phyloP scores from a whole-genome alignment of 306 rosid genomes.

The Luffa aegyptiaca region DNA sequence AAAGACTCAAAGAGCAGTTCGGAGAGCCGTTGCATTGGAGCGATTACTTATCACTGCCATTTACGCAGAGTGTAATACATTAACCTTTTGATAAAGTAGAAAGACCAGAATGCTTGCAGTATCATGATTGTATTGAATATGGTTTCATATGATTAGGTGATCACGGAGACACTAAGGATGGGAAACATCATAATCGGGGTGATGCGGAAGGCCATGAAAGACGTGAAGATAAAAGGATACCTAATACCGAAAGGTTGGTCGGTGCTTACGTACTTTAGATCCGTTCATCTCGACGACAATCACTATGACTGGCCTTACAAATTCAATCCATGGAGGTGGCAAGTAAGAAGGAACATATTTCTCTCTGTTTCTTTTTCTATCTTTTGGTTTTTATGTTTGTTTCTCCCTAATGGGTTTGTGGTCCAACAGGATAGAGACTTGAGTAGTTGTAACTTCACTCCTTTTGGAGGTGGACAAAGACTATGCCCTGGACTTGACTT shows the following conservation, averaged over 20 bases:
- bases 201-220: slow-evolving; percentile 83
- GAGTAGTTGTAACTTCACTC: slow-evolving; percentile 67
- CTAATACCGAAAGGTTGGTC: slow-evolving; percentile 86
- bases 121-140: too few species aligned
- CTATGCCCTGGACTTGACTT: slow-evolving; percentile 96
- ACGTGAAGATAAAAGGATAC: slow-evolving; percentile 73
- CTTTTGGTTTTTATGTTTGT: neutral
- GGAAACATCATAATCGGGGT: slow-evolving; percentile 78
- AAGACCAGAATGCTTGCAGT: neutral
- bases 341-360: slow-evolving; percentile 37
- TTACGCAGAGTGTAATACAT: slow-evolving; percentile 65
- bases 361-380: neutral
- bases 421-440: slow-evolving; percentile 52
- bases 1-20: slow-evolving; percentile 49
- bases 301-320: slow-evolving; percentile 64
- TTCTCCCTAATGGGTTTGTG: neutral
- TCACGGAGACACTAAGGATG: slow-evolving; percentile 77
- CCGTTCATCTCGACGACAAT: slow-evolving; percentile 82
- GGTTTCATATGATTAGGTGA: slow-evolving; percentile 36
- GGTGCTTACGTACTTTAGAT: slow-evolving; percentile 65
- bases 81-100: neutral
- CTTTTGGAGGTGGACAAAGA: slow-evolving; percentile 98
- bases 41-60: slow-evolving; percentile 77
- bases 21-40: slow-evolving; percentile 66
- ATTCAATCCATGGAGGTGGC: slow-evolving; percentile 99